Evolutionary conservation across 345 rosid genomes (phyloP), one percentile per base, ranked within the genome.

Genomic region (Camelina hispida): DNA sequence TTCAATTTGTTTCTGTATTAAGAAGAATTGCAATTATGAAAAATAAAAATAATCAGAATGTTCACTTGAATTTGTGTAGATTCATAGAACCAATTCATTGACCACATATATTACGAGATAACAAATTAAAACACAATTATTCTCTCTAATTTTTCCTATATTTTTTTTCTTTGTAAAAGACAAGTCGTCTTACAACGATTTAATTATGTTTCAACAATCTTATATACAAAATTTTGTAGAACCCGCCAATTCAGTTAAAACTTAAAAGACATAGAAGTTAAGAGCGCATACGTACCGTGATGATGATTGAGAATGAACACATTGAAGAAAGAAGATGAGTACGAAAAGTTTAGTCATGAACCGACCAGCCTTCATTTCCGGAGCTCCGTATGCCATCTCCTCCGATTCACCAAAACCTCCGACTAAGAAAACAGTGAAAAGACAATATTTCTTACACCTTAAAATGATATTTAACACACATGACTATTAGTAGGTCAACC

Each of bases 241-340:
- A 11, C 40, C 8, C 17, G 5, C 30, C 9, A 10, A 4, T 17
- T 50, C 2, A 58, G 54, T 22, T 44, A 48, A 32, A 43, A 58
- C 44, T 22, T 44, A 48, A 32, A 43, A 62, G 4, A 62, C 22
- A 59, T 1, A 48, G 7, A 68, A n/a, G 55, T 58, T 14, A 60
- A 17, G 62, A 54, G 11, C 22, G 30, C 62, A 35, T 22, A 28
- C 30, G 30, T 28, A 77, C 75, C 23, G 16, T 70, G 44, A 38
- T 25, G 44, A 38, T 25, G 20, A 56, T 70, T 1, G 22, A 9
- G 80, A 66, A 50, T 50, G 44, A 64, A 71, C 81, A 71, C 56
- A 2, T 46, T 58, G 72, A 65, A 77, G 68, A 65, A 77, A n/a
- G 15, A 50, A 51, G n/a, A 71, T 28, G 22, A 77, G 20, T 65